These are phyloP conservation scores for Gleditsia sinensis DNA, from an alignment of 306 rosid genomes.

Conservation along the genomic window DNA sequence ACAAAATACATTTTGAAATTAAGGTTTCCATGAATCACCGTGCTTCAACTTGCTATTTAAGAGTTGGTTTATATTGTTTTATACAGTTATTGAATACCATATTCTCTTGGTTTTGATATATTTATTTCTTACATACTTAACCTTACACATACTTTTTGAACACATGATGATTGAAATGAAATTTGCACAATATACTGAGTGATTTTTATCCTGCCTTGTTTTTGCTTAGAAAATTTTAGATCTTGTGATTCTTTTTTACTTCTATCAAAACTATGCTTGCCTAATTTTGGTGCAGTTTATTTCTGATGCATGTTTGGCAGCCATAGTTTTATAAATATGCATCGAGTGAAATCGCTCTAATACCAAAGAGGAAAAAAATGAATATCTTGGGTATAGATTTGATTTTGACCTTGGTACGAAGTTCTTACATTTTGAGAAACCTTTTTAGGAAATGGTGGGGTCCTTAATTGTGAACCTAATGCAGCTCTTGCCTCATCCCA, in stretches of 20 bases:
- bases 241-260: neutral
- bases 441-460: neutral
- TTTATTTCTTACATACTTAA: neutral
- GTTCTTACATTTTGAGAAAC: slow-evolving; percentile 2
- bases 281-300: slow-evolving; percentile 40
- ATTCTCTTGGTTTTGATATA: neutral
- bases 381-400: neutral
- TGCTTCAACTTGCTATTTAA: slow-evolving; percentile 30
- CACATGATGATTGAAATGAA: neutral
- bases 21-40: slow-evolving; percentile 37
- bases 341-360: slow-evolving; percentile 6
- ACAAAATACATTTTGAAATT: slow-evolving; percentile 47
- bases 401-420: neutral
- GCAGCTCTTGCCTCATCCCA: neutral
- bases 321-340: slow-evolving; percentile 14
- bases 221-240: slow-evolving; percentile 4
- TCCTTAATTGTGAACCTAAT: neutral
- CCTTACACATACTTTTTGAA: neutral
- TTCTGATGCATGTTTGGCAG: slow-evolving; percentile 46
- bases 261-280: slow-evolving; percentile 24
- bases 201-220: slow-evolving; percentile 4
- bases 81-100: slow-evolving; percentile 8
- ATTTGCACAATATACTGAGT: slow-evolving; percentile 8
- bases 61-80: slow-evolving; percentile 30
- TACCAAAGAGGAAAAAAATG: neutral